These are phyloP conservation scores for Penicillium vulpinum DNA, from an alignment of 2,329 filamentous ascomycete genomes.

Conservation along the genomic window DNA sequence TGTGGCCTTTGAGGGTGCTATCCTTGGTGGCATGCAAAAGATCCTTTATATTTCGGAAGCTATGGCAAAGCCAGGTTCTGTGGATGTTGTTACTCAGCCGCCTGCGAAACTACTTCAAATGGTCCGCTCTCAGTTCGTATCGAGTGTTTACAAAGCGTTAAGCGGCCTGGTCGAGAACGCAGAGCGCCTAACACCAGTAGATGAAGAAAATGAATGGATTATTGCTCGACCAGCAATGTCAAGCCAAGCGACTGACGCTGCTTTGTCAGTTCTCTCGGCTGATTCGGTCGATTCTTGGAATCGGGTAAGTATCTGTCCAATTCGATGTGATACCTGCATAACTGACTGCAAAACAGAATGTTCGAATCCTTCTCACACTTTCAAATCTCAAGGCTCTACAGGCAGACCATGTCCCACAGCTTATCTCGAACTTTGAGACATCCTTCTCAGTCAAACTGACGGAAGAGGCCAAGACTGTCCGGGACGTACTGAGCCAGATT, in stretches of 20 bases:
- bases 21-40: slow-evolving; percentile 87
- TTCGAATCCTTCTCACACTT: slow-evolving; percentile 89
- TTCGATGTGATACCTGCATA: background rate
- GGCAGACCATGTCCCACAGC: slow-evolving; percentile 75
- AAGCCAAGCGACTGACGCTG: slow-evolving; percentile 32
- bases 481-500: slow-evolving; percentile 86
- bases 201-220: slow-evolving; percentile 55
- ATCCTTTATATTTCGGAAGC: slow-evolving; percentile 91
- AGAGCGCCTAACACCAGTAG: slow-evolving; percentile 68
- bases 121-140: slow-evolving; percentile 89
- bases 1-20: slow-evolving; percentile 76
- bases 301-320: slow-evolving; percentile 44
- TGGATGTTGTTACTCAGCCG: slow-evolving; percentile 79
- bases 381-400: slow-evolving; percentile 87
- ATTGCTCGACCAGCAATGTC: slow-evolving; percentile 43
- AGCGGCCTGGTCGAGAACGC: slow-evolving; percentile 98
- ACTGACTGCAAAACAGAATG: slow-evolving; percentile 60
- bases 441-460: slow-evolving; percentile 92
- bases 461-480: slow-evolving; percentile 88
- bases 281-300: slow-evolving; percentile 56
- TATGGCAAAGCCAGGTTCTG: slow-evolving; percentile 69
- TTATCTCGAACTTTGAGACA: slow-evolving; percentile 92
- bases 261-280: slow-evolving; percentile 46
- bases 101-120: slow-evolving; percentile 84
- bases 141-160: slow-evolving; percentile 87